Evolutionary conservation across 495 filamentous ascomycete species (phyloP).

Genomic region (Trichoderma orchidacearum): DNA sequence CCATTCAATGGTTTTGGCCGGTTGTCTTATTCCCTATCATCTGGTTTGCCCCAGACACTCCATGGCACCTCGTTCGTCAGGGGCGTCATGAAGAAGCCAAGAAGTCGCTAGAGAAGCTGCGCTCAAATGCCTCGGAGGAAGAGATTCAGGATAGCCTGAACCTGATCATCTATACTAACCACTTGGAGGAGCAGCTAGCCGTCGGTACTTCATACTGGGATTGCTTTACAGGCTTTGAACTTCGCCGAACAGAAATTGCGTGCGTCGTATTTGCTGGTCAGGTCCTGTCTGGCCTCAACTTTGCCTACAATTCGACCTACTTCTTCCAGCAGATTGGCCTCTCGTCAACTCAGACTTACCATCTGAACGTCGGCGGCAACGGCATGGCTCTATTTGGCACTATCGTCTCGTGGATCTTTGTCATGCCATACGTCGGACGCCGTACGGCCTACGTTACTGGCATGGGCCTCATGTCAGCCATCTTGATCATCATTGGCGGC

Average conservation of each 20-base stretch:
- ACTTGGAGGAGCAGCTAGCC: constrained; percentile 42
- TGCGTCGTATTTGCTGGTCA: constrained; percentile 55
- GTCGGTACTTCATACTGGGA: constrained; percentile 37
- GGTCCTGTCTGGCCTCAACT: constrained; percentile 48
- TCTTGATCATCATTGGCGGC: background rate
- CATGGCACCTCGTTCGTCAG: constrained; percentile 30
- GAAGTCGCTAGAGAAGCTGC: constrained; percentile 11
- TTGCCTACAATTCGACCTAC: constrained; percentile 55
- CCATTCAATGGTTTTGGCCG: constrained; percentile 30
- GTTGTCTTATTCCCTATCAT: constrained; percentile 3
- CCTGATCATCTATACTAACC: constrained; percentile 57
- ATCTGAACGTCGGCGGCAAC: constrained; percentile 15
- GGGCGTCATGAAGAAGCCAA: constrained; percentile 23
- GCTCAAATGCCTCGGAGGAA: background rate
- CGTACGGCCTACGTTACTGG: background rate
- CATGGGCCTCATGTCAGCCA: background rate
- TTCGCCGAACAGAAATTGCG: constrained; percentile 51
- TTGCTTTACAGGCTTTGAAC: constrained; percentile 49
- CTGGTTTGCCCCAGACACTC: constrained; percentile 25
- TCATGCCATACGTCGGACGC: constrained; percentile 1
- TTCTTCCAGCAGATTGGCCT: constrained; percentile 55
- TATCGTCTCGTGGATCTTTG: constrained; percentile 4
- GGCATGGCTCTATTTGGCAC: constrained; percentile 33
- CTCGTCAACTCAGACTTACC: constrained; percentile 33
- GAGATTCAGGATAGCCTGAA: constrained; percentile 21